Conservation (phyloP, 202 grass and related monocot genomes). For the Eragrostis tef region DNA sequence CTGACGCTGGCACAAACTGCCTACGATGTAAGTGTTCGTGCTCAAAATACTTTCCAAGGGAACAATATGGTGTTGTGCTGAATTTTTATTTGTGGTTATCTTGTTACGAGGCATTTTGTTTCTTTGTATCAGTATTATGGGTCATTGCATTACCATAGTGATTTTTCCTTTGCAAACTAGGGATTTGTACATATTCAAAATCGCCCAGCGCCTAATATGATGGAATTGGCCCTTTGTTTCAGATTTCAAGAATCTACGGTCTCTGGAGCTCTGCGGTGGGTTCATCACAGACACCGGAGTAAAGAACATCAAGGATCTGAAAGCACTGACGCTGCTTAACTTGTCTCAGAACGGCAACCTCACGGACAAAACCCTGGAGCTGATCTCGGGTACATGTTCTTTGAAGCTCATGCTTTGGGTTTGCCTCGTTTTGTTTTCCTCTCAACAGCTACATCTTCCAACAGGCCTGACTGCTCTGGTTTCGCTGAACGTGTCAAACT, state of each 20-base stretch:
- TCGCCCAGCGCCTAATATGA: not conserved
- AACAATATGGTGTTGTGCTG: not conserved
- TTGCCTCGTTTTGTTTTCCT: not conserved
- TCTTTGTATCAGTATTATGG: not conserved
- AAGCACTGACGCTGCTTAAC: slow-evolving; percentile 73
- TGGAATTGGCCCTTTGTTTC: slow-evolving; percentile 18
- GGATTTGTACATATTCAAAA: not conserved
- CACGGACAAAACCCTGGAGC: slow-evolving; percentile 79
- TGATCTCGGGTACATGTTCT: slow-evolving; percentile 66
- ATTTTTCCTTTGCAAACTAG: not conserved
- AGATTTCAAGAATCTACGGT: slow-evolving; percentile 95
- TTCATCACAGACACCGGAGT: slow-evolving; percentile 77
- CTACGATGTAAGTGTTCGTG: slow-evolving; percentile 66
- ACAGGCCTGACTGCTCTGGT: slow-evolving; percentile 82
- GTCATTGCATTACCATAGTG: not conserved
- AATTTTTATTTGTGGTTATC: too few species aligned
- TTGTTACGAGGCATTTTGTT: not conserved
- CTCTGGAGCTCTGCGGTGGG: slow-evolving; percentile 84
- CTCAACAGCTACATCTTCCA: not conserved
- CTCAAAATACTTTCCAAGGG: not conserved
- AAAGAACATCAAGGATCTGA: slow-evolving; percentile 97
- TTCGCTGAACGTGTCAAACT: slow-evolving; percentile 83
- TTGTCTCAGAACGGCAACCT: slow-evolving; percentile 86
- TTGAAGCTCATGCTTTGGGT: slow-evolving; percentile 7
- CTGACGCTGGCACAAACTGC: slow-evolving; percentile 78